phyloP scores from a whole-genome alignment of 2,329 filamentous ascomycete genomes.

The Penicillium italicum region DNA sequence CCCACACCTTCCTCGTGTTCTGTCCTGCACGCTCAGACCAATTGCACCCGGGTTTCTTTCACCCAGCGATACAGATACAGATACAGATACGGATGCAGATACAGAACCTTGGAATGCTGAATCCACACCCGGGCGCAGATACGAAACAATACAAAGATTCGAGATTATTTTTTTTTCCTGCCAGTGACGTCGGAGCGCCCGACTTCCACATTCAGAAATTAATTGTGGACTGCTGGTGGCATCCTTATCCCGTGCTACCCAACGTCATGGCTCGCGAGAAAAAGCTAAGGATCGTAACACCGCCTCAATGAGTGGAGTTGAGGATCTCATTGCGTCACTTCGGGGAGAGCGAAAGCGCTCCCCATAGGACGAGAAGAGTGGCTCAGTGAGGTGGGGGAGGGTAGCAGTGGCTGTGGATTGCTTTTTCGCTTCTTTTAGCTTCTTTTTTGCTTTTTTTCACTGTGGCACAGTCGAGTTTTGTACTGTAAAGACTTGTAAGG shows the following conservation, averaged over 20 bases:
- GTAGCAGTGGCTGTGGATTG: background rate
- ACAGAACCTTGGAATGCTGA: too few relatives aligned
- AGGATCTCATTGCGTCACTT: background rate
- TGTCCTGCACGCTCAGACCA: background rate
- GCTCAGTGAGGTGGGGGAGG: conserved; percentile 1
- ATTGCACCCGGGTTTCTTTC: background rate
- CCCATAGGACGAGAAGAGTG: conserved; percentile 1
- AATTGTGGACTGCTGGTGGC: background rate
- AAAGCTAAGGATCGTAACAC: background rate
- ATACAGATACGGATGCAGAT: too few relatives aligned
- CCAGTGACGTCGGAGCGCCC: background rate
- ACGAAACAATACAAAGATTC: background rate
- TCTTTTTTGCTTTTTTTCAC: background rate
- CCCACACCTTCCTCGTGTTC: background rate
- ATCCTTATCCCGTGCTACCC: background rate
- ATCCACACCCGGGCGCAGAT: background rate
- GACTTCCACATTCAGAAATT: background rate
- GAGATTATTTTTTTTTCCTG: background rate
- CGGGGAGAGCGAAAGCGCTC: background rate
- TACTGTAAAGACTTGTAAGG: background rate
- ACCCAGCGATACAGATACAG: background rate
- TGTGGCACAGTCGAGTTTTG: background rate
- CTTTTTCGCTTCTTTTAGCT: background rate
- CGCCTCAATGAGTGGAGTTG: conserved; percentile 6
- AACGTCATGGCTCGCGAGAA: conserved; percentile 1